Base-by-base conservation (phyloP, 108 stramenopile species). In the Poteriospumella lacustris region DNA sequence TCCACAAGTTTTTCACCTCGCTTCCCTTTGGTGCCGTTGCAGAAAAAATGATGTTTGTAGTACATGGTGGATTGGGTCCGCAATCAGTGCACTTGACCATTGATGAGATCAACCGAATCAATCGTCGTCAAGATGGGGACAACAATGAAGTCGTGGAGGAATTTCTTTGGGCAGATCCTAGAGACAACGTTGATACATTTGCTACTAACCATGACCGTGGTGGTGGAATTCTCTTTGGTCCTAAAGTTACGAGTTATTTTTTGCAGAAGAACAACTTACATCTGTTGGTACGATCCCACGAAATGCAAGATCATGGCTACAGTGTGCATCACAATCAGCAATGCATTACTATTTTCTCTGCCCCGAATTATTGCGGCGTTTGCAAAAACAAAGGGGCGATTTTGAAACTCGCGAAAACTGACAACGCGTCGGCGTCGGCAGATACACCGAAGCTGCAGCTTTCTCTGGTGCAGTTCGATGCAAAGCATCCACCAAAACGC, bases 361-460 rank as follows among this genome's bases (percentile, higher is more conserved):
- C 98, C 39, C 98, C 98, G 2, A 99, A 99, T 82, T 99, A 99
- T 86, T 99, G 98, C 85, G 98, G 97, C 44, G 87, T 91, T 47
- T 96, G 96, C 95, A 95, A 94, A 31, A 99, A 99, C 85, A 96
- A 97, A 81, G 98, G 96, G 43, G 98, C 95, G 36, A 24, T 64
- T n/a, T n/a, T n/a, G n/a, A n/a, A n/a, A n/a, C n/a, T n/a, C n/a
- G n/a, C n/a, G n/a, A n/a, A n/a, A n/a, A n/a, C n/a, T n/a, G n/a
- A n/a, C n/a, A n/a, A n/a, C n/a, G n/a, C n/a, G n/a, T n/a, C n/a
- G n/a, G n/a, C n/a, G n/a, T n/a, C n/a, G n/a, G n/a, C n/a, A n/a
- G n/a, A n/a, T n/a, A n/a, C n/a, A n/a, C n/a, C n/a, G n/a, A n/a
- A n/a, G n/a, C n/a, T n/a, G n/a, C n/a, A n/a, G n/a, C n/a, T n/a